Conservation (phyloP, 2,329 filamentous ascomycete genomes). For the Phialophora chinensis region DNA sequence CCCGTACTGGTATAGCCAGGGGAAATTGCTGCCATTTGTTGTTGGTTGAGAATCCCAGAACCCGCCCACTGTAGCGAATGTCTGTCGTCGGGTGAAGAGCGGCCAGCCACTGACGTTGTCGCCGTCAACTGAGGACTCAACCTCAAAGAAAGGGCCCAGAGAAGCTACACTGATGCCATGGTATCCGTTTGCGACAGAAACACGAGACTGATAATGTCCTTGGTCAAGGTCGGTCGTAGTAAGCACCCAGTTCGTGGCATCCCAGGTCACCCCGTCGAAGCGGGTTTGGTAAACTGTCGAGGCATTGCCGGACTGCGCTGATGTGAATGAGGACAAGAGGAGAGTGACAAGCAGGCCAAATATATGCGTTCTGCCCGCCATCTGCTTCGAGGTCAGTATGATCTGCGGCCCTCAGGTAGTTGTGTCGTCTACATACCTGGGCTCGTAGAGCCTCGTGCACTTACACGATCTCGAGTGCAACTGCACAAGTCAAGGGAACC, state of each 20-base stretch:
- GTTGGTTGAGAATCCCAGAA: conserved; percentile 68
- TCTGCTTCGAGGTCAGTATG: conserved; percentile 12
- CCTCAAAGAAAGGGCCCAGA: conserved; percentile 68
- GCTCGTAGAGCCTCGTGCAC: neutral
- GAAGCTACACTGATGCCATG: conserved; percentile 68
- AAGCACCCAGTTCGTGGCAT: conserved; percentile 63
- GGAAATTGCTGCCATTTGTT: conserved; percentile 67
- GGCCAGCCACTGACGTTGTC: conserved; percentile 71
- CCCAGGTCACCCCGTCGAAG: conserved; percentile 63
- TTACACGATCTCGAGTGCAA: neutral
- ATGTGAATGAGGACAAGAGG: conserved; percentile 13
- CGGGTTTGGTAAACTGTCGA: conserved; percentile 53
- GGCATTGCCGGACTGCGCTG: conserved; percentile 29
- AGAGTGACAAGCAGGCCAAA: conserved; percentile 12
- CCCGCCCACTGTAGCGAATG: conserved; percentile 70
- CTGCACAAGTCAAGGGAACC: neutral
- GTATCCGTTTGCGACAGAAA: conserved; percentile 68
- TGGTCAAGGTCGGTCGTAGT: conserved; percentile 60
- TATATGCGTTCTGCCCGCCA: conserved; percentile 13
- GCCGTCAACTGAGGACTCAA: conserved; percentile 57
- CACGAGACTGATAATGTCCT: conserved; percentile 66
- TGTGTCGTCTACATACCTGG: neutral
- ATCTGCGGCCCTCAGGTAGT: neutral
- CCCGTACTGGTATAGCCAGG: conserved; percentile 72
- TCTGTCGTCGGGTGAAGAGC: conserved; percentile 66